Percentiles rank a stretch among this genome's conserved stretches.
Evolutionary conservation across 352 stramenopile species (phyloP).

Genomic region (Pythium pyrilobum): DNA sequence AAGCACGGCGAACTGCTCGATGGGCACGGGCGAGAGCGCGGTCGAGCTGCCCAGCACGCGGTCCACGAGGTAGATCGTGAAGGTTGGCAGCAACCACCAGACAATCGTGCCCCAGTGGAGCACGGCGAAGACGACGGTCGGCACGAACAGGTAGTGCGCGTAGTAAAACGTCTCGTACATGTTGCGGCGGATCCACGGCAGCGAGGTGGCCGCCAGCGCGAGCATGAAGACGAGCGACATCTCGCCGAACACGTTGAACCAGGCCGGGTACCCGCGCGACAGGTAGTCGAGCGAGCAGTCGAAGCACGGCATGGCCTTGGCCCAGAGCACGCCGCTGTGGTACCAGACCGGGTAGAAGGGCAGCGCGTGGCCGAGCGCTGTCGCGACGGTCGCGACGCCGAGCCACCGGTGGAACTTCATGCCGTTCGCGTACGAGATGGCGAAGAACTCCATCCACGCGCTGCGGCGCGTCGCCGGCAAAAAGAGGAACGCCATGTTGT

Average conservation of each 20-base stretch:
- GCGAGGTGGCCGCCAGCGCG: conserved; percentile 22
- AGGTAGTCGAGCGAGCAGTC: conserved; percentile 25
- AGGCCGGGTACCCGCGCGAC: conserved; percentile 18
- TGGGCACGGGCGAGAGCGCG: conserved; percentile 18
- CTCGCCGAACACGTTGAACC: conserved; percentile 41
- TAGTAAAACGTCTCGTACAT: conserved; percentile 41
- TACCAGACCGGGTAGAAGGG: conserved; percentile 24
- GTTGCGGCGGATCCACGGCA: conserved; percentile 29
- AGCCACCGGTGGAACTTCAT: conserved; percentile 43
- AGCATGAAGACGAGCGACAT: conserved; percentile 33
- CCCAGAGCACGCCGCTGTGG: conserved; percentile 6
- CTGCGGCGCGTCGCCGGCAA: conserved; percentile 29
- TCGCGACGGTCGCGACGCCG: conserved; percentile 23
- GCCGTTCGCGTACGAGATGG: conserved; percentile 37
- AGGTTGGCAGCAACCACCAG: conserved; percentile 31
- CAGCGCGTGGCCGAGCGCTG: conserved; percentile 30
- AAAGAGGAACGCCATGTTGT: conserved; percentile 67
- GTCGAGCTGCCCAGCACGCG: conserved; percentile 24
- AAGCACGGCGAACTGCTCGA: conserved; percentile 19
- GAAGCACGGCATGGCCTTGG: conserved; percentile 33
- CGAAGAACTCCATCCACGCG: conserved; percentile 38
- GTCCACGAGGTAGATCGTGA: conserved; percentile 32
- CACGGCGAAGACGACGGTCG: conserved; percentile 29
- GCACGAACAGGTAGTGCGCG: conserved; percentile 29
- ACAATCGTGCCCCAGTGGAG: conserved; percentile 31